Conservation (phyloP, 2,329 filamentous ascomycete genomes). For the Colletotrichum orchidophilum region DNA sequence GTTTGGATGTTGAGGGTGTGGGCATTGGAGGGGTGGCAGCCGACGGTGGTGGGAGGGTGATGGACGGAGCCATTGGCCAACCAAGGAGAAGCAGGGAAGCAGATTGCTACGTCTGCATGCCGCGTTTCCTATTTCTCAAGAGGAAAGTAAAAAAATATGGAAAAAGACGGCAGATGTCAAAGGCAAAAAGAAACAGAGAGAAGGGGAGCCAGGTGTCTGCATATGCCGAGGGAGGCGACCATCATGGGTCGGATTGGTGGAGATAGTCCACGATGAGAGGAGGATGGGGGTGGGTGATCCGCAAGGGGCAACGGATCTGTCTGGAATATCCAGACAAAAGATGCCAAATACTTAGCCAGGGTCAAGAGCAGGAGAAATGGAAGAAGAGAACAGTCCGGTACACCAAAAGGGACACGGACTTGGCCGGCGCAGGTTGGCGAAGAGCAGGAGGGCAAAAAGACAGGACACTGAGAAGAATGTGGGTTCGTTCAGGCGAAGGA, state of each 20-base stretch:
- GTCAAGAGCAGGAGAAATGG: conserved; percentile 15
- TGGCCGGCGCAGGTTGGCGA: conserved; percentile 19
- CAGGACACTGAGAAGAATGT: conserved; percentile 2
- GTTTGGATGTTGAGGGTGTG: conserved; percentile 24
- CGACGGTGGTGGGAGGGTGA: conserved; percentile 36
- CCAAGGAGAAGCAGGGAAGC: conserved; percentile 35
- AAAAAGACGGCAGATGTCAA: conserved; percentile 2
- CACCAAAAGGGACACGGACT: conserved; percentile 4
- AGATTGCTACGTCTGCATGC: conserved; percentile 39
- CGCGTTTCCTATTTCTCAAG: conserved; percentile 46
- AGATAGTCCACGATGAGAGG: conserved; percentile 38
- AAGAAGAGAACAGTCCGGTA: conserved; percentile 28
- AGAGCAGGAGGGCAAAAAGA: conserved; percentile 10
- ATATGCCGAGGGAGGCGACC: conserved; percentile 50
- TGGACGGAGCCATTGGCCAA: conserved; percentile 41
- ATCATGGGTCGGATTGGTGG: conserved; percentile 43
- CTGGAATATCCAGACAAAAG: conserved; percentile 9
- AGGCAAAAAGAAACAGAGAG: conserved; percentile 27
- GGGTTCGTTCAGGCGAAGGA: not conserved
- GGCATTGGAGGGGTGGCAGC: conserved; percentile 7
- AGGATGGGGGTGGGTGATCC: conserved; percentile 37
- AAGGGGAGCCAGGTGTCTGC: conserved; percentile 41
- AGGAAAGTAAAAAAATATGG: conserved; percentile 17
- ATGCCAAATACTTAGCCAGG: not conserved
- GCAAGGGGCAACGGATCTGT: conserved; percentile 36